Conservation (phyloP, 2,329 filamentous ascomycete species). For the Metarhizium anisopliae region DNA sequence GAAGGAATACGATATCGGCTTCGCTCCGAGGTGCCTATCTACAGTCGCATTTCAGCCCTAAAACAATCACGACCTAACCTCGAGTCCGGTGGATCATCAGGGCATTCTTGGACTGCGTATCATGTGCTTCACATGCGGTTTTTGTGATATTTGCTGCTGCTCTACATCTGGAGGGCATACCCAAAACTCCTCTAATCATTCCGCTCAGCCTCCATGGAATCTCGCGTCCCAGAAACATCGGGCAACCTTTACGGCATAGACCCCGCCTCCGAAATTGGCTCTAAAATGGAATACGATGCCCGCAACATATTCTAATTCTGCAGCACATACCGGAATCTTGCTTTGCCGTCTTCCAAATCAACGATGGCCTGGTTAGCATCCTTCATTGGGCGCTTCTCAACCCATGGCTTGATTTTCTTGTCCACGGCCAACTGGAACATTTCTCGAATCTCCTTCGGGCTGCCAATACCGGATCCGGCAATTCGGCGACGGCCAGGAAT, state of each 20-base stretch:
- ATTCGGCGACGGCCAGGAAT: constrained; percentile 44
- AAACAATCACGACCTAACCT: background rate
- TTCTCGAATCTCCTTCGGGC: constrained; percentile 46
- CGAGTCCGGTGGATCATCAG: background rate
- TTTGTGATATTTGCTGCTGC: too few relatives aligned
- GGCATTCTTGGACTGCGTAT: background rate
- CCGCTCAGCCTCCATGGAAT: background rate
- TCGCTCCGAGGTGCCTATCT: too few relatives aligned
- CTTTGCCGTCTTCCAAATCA: constrained; percentile 46
- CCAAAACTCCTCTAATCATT: background rate
- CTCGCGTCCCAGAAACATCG: background rate
- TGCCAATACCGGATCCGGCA: constrained; percentile 36
- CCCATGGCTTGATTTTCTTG: constrained; percentile 46
- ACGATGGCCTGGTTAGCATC: constrained; percentile 47
- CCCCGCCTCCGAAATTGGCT: background rate
- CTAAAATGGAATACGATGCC: background rate
- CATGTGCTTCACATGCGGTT: too few relatives aligned
- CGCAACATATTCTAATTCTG: constrained; percentile 22
- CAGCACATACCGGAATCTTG: constrained; percentile 38
- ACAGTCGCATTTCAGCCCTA: background rate
- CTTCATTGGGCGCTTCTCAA: constrained; percentile 45
- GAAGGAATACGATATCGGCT: background rate
- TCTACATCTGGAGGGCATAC: background rate
- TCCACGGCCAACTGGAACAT: constrained; percentile 50
- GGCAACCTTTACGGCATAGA: too few relatives aligned